Base-by-base conservation (phyloP, 768 basidiomycete genomes). In the Boletus subcaerulescens region DNA sequence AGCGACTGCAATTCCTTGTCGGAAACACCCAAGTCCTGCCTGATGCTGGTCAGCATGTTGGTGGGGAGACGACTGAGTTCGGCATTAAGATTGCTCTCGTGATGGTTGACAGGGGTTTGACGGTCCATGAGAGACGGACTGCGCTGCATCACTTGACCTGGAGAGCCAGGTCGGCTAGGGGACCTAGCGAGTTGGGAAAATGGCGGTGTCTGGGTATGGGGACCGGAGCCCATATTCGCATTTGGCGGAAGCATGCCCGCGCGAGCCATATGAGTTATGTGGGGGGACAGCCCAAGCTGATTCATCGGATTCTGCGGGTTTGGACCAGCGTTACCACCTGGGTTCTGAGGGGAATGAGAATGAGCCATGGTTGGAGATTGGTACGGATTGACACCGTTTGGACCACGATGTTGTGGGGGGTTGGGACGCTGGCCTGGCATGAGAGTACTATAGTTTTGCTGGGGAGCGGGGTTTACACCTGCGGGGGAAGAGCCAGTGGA, bases 301-400 rank as follows among this genome's bases (percentile, higher is more conserved):
- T 73, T 75, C 76, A 83, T 80, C 5, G 64, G 73, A 44, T 74
- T 68, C 59, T 68, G 62, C 8, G 60, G 67, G 46, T 60, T 71
- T 26, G 70, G 70, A 22, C 62, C 65, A 4, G 66, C 14, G 26
- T 72, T 75, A 9, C 63, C 65, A 29, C 70, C 70, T 9, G 65
- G 65, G 44, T 78, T 78, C 57, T 84, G 84, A 0, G 83, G 80
- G 4, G 85, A 84, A 48, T 80, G 78, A 3, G 83, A 84, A 48
- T 80, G 78, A 3, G 83, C 75, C 70, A 87, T 84, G 3, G 80
- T 84, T 5, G 86, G 86, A 20, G 85, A 86, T 40, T 79, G 83
- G 67, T 83, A 87, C 10, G 80, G 79, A 52, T 71, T 61, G 14
- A 71, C 57, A 14, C 79, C 82, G 51, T 80, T 80, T 18, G 77